A percentile compares a stretch with the other conserved stretches of the same genome.
These are phyloP conservation scores for Cordyceps sp. DNA, from an alignment of 2,329 filamentous ascomycete genomes.

Conservation along the genomic window DNA sequence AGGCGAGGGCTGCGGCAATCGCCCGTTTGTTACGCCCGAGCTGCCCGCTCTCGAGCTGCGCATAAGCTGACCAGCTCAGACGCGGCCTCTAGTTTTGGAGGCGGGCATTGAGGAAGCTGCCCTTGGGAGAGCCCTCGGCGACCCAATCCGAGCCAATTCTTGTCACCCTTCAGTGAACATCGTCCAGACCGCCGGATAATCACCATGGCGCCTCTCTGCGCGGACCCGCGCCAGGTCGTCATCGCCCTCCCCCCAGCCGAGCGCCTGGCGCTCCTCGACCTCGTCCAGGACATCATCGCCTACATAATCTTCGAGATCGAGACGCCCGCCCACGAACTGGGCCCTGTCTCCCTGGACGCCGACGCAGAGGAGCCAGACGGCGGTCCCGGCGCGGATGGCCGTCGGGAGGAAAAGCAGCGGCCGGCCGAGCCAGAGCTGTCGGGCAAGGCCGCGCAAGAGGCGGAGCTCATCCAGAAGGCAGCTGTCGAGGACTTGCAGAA, in stretches of 20 bases:
- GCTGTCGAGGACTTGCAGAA: constrained; percentile 55
- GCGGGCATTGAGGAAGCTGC: too few relatives aligned
- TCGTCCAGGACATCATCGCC: constrained; percentile 33
- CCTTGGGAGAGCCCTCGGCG: too few relatives aligned
- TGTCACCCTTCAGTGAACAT: too few relatives aligned
- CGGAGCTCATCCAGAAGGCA: constrained; percentile 24
- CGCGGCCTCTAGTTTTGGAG: too few relatives aligned
- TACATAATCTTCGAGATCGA: constrained; percentile 37
- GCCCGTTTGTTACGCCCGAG: too few relatives aligned
- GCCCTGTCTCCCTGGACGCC: constrained; percentile 11
- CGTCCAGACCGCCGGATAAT: too few relatives aligned
- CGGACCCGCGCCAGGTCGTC: constrained; percentile 37
- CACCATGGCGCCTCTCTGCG: constrained; percentile 34
- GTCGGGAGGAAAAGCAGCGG: constrained; percentile 1
- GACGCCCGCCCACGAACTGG: constrained; percentile 14
- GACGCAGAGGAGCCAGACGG: constrained; percentile 4
- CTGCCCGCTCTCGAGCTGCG: too few relatives aligned
- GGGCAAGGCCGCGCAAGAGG: constrained; percentile 7
- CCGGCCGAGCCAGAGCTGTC: background rate
- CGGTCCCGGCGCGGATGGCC: too few relatives aligned
- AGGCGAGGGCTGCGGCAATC: too few relatives aligned
- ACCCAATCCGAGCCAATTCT: too few relatives aligned
- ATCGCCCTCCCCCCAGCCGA: constrained; percentile 35
- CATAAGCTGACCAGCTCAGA: too few relatives aligned
- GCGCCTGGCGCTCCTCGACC: constrained; percentile 31